Evolutionary conservation across 2,329 filamentous ascomycete species (phyloP).

Genomic region (Claviceps digitariae): DNA sequence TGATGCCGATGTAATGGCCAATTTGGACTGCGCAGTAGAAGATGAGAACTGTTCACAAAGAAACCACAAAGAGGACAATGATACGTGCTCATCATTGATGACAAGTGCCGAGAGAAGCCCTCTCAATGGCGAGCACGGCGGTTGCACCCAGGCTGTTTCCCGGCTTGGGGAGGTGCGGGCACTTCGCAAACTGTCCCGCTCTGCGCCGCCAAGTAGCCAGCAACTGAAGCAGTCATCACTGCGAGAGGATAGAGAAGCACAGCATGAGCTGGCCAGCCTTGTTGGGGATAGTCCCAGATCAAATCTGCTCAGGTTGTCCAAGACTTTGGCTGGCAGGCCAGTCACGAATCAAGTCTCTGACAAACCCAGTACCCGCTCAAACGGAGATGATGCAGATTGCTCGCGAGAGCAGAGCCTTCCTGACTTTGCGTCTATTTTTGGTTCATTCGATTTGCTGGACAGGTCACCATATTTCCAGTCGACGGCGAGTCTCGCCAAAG

Average conservation of each 20-base stretch:
- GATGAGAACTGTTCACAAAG: neutral
- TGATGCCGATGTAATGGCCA: neutral
- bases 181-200: constrained; percentile 2
- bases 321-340: neutral
- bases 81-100: neutral
- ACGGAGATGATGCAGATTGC: neutral
- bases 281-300: neutral
- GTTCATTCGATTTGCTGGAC: constrained; percentile 15
- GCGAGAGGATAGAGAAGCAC: neutral
- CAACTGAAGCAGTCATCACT: neutral
- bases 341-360: neutral
- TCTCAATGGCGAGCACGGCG: neutral
- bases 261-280: neutral
- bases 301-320: neutral
- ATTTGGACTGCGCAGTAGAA: neutral
- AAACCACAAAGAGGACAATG: neutral
- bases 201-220: constrained; percentile 1
- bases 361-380: neutral
- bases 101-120: neutral
- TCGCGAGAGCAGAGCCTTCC: constrained; percentile 13
- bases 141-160: neutral
- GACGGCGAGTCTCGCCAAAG: constrained; percentile 2
- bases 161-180: neutral
- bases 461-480: constrained; percentile 11
- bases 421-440: constrained; percentile 17